A percentile compares a stretch with the other conserved stretches of the same genome.
phyloP scores from a whole-genome alignment of 1,284 basidiomycete genomes.

The Mycosarcoma maydis region DNA sequence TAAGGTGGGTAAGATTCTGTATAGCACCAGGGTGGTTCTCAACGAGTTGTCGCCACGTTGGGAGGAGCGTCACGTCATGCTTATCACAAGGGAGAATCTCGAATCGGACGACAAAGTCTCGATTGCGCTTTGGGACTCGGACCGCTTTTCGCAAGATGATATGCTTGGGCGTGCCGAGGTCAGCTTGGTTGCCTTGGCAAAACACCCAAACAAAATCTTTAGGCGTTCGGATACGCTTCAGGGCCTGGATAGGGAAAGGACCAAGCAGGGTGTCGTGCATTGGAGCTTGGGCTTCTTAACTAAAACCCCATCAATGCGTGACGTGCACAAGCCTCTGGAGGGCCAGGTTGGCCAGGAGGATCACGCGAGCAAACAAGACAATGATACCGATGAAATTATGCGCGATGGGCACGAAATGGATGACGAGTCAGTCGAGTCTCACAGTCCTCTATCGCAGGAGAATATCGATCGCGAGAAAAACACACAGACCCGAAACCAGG shows the following conservation, averaged over 20 bases:
- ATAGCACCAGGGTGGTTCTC: conserved; percentile 48
- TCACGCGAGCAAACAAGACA: too few relatives aligned
- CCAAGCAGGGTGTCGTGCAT: conserved; percentile 40
- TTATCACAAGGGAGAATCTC: conserved; percentile 44
- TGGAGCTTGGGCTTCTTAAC: conserved; percentile 49
- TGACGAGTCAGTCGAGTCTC: conserved; percentile 2
- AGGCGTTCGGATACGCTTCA: conserved; percentile 25
- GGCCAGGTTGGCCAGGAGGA: neutral
- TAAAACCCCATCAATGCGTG: conserved; percentile 26
- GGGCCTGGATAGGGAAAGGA: conserved; percentile 44
- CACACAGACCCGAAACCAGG: conserved; percentile 35
- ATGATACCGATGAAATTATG: neutral
- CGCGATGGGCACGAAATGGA: conserved; percentile 19
- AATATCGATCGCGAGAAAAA: conserved; percentile 17
- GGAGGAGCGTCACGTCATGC: conserved; percentile 52
- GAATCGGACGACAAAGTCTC: conserved; percentile 42
- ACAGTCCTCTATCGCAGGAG: conserved; percentile 13
- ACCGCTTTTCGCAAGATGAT: conserved; percentile 69
- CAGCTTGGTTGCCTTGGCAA: conserved; percentile 67
- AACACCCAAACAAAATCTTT: conserved; percentile 40
- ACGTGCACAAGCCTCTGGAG: neutral
- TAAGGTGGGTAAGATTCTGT: conserved; percentile 44
- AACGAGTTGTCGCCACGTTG: conserved; percentile 50
- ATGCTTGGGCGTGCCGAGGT: conserved; percentile 68
- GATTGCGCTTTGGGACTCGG: conserved; percentile 68